phyloP scores from a whole-genome alignment of 371 early-diverging fungal species.

The Coemansia sp. region DNA sequence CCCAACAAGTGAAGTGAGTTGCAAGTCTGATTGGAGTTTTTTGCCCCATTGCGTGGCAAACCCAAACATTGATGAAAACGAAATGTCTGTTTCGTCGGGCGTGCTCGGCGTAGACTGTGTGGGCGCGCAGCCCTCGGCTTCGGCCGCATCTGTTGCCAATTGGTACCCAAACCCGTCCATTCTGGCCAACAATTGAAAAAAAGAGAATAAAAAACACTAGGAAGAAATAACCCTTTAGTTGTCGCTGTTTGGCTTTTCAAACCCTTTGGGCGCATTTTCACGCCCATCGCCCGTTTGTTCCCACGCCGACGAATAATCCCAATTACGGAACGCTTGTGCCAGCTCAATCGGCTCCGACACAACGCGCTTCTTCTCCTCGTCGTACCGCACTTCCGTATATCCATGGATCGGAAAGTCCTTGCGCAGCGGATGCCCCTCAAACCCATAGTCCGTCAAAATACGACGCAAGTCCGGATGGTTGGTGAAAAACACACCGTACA shows the following conservation, averaged over 20 bases:
- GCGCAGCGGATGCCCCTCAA: conserved; percentile 95
- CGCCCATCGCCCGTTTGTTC: conserved; percentile 71
- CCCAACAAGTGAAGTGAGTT: conserved; percentile 41
- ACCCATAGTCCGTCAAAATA: conserved; percentile 98
- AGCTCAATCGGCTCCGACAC: conserved; percentile 94
- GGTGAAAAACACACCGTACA: conserved; percentile 95
- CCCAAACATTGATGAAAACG: conserved; percentile 46
- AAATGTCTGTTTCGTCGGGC: background rate
- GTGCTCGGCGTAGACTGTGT: conserved; percentile 1
- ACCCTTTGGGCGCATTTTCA: conserved; percentile 50
- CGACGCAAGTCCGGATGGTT: conserved; percentile 95
- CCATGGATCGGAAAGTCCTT: conserved; percentile 98
- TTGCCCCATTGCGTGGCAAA: conserved; percentile 49
- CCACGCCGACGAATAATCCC: conserved; percentile 87
- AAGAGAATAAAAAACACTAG: background rate
- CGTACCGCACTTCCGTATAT: conserved; percentile 92
- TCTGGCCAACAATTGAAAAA: background rate
- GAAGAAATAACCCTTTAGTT: conserved; percentile 2
- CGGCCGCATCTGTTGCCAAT: conserved; percentile 43
- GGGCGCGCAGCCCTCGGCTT: conserved; percentile 30
- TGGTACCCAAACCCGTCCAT: conserved; percentile 43
- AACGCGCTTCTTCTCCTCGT: conserved; percentile 96
- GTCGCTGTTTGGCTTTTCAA: conserved; percentile 36
- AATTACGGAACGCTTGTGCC: conserved; percentile 95
- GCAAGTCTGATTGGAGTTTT: conserved; percentile 39